These are phyloP conservation scores for Clohesyomyces aquaticus DNA, from an alignment of 495 filamentous ascomycete genomes.

Conservation along the genomic window DNA sequence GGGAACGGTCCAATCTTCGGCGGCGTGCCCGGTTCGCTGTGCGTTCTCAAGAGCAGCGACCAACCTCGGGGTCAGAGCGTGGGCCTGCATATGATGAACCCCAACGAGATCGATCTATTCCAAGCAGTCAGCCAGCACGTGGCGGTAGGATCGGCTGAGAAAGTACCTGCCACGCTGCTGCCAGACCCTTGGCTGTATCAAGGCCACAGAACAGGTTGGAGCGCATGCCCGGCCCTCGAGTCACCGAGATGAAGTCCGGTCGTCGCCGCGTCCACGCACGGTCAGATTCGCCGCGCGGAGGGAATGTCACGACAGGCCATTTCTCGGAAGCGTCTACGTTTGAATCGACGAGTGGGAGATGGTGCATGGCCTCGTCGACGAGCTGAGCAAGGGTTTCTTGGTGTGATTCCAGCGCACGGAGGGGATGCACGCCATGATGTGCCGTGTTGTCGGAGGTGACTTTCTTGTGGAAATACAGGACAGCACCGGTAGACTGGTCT, in stretches of 20 bases:
- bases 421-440: constrained; percentile 78
- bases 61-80: constrained; percentile 86
- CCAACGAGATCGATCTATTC: constrained; percentile 69
- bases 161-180: constrained; percentile 68
- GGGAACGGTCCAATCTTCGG: not conserved
- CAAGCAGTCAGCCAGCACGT: not conserved
- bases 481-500: constrained; percentile 25
- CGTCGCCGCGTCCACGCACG: constrained; percentile 45
- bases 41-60: constrained; percentile 59
- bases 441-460: constrained; percentile 73
- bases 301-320: not conserved
- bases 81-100: constrained; percentile 97
- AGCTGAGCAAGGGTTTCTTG: constrained; percentile 67
- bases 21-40: not conserved
- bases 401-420: constrained; percentile 73
- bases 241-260: constrained; percentile 83
- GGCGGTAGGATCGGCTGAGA: not conserved
- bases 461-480: constrained; percentile 78
- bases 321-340: not conserved
- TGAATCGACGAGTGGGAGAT: constrained; percentile 50
- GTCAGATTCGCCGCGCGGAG: not conserved
- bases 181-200: constrained; percentile 85
- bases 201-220: constrained; percentile 73
- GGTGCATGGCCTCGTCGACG: constrained; percentile 63
- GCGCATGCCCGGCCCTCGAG: constrained; percentile 87